Percentiles rank a stretch among this genome's conserved stretches.
phyloP scores from a whole-genome alignment of 441 rosid genomes.

The Melastoma candidum region DNA sequence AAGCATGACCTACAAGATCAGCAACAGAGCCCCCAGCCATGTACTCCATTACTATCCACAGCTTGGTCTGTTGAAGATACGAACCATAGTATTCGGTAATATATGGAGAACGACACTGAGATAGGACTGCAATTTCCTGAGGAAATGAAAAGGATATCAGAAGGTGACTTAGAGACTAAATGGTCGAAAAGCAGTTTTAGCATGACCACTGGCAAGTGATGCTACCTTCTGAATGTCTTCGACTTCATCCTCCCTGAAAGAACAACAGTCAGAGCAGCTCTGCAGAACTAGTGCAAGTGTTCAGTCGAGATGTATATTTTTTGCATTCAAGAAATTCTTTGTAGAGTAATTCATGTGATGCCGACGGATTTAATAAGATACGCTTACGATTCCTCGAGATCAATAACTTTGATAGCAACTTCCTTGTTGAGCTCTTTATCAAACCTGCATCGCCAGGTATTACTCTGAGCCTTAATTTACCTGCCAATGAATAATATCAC shows the following conservation, averaged over 20 bases:
- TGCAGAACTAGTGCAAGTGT: background rate
- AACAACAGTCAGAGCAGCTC: background rate
- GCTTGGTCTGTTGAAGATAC: slow-evolving; percentile 90
- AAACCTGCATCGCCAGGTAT: slow-evolving; percentile 52
- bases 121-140: slow-evolving; percentile 97
- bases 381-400: slow-evolving; percentile 98
- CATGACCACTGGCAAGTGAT: slow-evolving; percentile 7
- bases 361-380: slow-evolving; percentile 1
- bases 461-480: no score
- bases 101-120: slow-evolving; percentile 93
- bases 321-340: background rate
- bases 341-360: no score
- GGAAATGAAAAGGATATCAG: slow-evolving; percentile 14
- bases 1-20: slow-evolving; percentile 77
- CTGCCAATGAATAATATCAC: no score
- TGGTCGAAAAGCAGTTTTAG: slow-evolving; percentile 6
- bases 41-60: slow-evolving; percentile 99
- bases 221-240: slow-evolving; percentile 97
- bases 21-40: slow-evolving; percentile 99
- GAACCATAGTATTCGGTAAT: slow-evolving; percentile 98
- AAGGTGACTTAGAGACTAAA: slow-evolving; percentile 23
- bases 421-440: slow-evolving; percentile 91
- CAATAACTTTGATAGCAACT: slow-evolving; percentile 98
- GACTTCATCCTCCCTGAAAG: slow-evolving; percentile 90
- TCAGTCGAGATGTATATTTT: background rate